Conservation (phyloP, 495 filamentous ascomycete genomes). For the Hypoxylon crocopeplum region DNA sequence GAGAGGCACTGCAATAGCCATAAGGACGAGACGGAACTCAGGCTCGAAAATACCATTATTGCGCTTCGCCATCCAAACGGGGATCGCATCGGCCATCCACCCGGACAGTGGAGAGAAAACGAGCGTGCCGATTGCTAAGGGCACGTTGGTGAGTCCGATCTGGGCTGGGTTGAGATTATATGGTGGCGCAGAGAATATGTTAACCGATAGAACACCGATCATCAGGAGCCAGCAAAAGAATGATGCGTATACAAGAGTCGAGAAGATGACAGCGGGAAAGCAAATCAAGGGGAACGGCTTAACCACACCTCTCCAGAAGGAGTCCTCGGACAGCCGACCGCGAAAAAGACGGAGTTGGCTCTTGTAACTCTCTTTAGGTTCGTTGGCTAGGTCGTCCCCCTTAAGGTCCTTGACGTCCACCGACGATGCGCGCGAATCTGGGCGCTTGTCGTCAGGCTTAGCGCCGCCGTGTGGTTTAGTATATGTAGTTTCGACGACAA, state of each 20-base stretch:
- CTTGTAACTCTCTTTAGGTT: constrained; percentile 37
- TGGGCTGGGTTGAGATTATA: constrained; percentile 65
- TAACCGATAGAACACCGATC: constrained; percentile 70
- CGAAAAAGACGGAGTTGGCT: constrained; percentile 40
- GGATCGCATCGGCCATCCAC: constrained; percentile 53
- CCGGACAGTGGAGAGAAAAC: constrained; percentile 50
- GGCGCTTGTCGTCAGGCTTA: constrained; percentile 7
- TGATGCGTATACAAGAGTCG: constrained; percentile 51
- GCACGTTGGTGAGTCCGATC: constrained; percentile 63
- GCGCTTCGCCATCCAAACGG: constrained; percentile 52
- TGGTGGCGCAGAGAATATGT: constrained; percentile 67
- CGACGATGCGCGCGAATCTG: constrained; percentile 17
- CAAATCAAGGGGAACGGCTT: constrained; percentile 50
- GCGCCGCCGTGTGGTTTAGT: constrained; percentile 17
- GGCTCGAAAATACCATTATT: constrained; percentile 62
- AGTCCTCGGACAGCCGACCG: constrained; percentile 29
- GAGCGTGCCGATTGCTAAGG: constrained; percentile 56
- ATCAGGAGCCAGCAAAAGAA: constrained; percentile 63
- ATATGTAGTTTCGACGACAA: constrained; percentile 45
- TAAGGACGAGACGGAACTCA: constrained; percentile 59
- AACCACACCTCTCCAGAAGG: constrained; percentile 38
- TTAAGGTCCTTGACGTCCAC: constrained; percentile 19
- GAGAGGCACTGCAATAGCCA: constrained; percentile 48
- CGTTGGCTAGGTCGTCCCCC: constrained; percentile 12
- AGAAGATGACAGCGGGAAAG: constrained; percentile 52